Evolutionary conservation across 257 asterid species (phyloP).

Genomic region (Fraxinus anomala): DNA sequence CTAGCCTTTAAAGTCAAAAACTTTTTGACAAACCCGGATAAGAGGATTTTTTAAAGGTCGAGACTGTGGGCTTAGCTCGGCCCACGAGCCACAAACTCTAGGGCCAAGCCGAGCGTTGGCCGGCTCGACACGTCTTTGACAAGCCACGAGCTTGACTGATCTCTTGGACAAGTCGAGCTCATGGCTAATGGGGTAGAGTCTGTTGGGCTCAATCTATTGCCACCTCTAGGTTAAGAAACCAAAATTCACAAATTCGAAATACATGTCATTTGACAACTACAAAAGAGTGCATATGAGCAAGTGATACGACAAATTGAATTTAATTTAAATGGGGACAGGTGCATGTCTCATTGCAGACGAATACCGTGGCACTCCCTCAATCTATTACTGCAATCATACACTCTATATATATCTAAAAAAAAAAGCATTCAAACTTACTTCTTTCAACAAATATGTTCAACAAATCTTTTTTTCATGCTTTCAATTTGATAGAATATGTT

Average conservation of each 20-base stretch:
- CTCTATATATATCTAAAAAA: not conserved
- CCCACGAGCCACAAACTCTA: too few relatives aligned
- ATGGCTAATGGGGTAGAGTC: too few relatives aligned
- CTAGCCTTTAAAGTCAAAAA: too few relatives aligned
- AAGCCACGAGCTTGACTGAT: too few relatives aligned
- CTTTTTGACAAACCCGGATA: too few relatives aligned
- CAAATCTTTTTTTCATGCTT: not conserved
- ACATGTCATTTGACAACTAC: not conserved
- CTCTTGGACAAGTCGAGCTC: too few relatives aligned
- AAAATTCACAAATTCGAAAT: not conserved
- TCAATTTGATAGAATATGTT: not conserved
- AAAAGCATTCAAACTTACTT: not conserved
- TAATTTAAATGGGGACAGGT: slow-evolving; percentile 19
- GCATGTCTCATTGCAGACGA: slow-evolving; percentile 30
- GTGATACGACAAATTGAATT: not conserved
- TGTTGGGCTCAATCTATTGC: too few relatives aligned
- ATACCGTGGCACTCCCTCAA: not conserved
- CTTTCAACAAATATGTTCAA: not conserved
- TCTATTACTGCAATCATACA: not conserved
- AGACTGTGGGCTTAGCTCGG: too few relatives aligned
- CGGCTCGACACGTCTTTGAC: too few relatives aligned
- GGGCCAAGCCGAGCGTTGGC: too few relatives aligned
- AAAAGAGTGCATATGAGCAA: not conserved
- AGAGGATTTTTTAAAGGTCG: too few relatives aligned
- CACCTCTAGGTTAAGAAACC: too few relatives aligned